Conservation (phyloP, 2,329 filamentous ascomycete species). For the Aspergillus sp. region DNA sequence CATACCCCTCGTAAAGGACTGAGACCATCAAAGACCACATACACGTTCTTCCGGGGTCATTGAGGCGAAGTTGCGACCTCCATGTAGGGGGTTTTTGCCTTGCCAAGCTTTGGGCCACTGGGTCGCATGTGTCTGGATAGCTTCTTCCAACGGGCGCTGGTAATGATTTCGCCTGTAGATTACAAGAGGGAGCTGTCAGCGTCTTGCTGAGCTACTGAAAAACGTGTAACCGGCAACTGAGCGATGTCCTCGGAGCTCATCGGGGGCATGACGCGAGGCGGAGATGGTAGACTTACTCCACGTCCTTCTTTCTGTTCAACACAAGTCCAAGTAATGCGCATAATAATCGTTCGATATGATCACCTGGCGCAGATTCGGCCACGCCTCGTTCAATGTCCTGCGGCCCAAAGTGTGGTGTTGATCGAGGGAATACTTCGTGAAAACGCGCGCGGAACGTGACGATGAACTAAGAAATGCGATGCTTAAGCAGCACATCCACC, state of each 20-base stretch:
- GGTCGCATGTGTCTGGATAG: slow-evolving; percentile 77
- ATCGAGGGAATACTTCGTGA: slow-evolving; percentile 84
- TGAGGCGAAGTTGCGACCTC: slow-evolving; percentile 76
- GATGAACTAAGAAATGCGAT: slow-evolving; percentile 71
- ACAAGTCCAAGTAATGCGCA: slow-evolving; percentile 87
- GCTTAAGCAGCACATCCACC: slow-evolving; percentile 38
- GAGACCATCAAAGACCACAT: slow-evolving; percentile 38
- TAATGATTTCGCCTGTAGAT: slow-evolving; percentile 81
- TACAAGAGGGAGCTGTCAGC: slow-evolving; percentile 34
- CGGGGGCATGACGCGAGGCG: slow-evolving; percentile 12
- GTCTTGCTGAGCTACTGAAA: slow-evolving; percentile 15
- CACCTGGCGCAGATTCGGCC: slow-evolving; percentile 74
- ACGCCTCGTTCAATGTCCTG: slow-evolving; percentile 93
- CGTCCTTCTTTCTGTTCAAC: slow-evolving; percentile 96
- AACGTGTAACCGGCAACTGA: slow-evolving; percentile 3
- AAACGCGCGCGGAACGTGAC: slow-evolving; percentile 98
- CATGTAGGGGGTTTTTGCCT: slow-evolving; percentile 79
- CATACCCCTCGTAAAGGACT: slow-evolving; percentile 1
- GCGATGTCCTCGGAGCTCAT: not conserved
- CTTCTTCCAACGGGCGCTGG: slow-evolving; percentile 90
- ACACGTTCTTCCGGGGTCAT: slow-evolving; percentile 85
- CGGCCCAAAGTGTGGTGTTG: slow-evolving; percentile 85
- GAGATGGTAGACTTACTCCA: slow-evolving; percentile 73
- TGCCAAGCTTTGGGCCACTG: slow-evolving; percentile 91
- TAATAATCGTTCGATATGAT: slow-evolving; percentile 83